phyloP scores from a whole-genome alignment of 2,329 filamentous ascomycete species.

The Trichoderma gracile region DNA sequence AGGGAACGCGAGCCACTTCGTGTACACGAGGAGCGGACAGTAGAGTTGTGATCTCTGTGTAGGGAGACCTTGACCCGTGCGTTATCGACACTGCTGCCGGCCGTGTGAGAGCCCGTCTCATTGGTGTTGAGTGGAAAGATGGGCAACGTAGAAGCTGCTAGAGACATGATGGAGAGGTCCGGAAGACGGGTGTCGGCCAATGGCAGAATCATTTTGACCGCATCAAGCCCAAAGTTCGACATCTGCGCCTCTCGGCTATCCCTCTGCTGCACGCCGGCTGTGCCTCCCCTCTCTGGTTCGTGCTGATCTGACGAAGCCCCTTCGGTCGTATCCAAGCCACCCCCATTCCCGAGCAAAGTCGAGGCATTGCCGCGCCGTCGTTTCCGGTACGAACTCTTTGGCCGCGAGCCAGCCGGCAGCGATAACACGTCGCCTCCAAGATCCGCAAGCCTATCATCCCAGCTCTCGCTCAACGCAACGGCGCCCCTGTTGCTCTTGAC shows the following conservation, averaged over 20 bases:
- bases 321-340: not conserved
- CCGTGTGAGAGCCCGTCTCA: not conserved
- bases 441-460: slow-evolving; percentile 28
- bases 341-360: not conserved
- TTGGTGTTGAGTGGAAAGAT: not conserved
- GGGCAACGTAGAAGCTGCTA: slow-evolving; percentile 1
- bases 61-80: slow-evolving; percentile 2
- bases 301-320: not conserved
- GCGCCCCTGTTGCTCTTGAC: slow-evolving; percentile 38
- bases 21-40: not conserved
- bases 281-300: not conserved
- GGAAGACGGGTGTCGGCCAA: not conserved
- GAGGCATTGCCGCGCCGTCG: slow-evolving; percentile 30
- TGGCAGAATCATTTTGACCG: not conserved
- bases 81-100: too few species aligned
- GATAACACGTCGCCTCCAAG: slow-evolving; percentile 34
- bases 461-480: slow-evolving; percentile 34
- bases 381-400: slow-evolving; percentile 36
- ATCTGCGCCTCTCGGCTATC: not conserved
- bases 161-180: slow-evolving; percentile 8
- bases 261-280: not conserved
- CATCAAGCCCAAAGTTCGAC: not conserved
- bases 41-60: not conserved
- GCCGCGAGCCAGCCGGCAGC: slow-evolving; percentile 26
- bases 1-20: not conserved